phyloP scores from a whole-genome alignment of 1,284 basidiomycete species.

The Puccinia sorghi region DNA sequence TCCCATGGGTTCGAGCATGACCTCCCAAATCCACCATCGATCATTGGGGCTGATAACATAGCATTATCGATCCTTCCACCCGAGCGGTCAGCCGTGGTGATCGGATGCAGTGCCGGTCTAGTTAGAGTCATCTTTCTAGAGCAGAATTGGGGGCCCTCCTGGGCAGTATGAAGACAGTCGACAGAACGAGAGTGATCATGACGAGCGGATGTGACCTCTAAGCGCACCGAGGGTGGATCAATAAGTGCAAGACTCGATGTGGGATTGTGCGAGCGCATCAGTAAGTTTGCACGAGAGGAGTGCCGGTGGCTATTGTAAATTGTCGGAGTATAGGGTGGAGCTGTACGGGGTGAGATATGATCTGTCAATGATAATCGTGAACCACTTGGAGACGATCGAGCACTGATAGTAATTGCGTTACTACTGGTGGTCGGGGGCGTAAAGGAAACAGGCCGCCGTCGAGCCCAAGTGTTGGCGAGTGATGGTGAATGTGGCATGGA shows the following conservation, averaged over 20 bases:
- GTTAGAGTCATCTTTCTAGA: slow-evolving; percentile 28
- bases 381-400: slow-evolving; percentile 34
- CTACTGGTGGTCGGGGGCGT: slow-evolving; percentile 44
- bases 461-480: slow-evolving; percentile 38
- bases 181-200: slow-evolving; percentile 42
- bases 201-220: slow-evolving; percentile 35
- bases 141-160: slow-evolving; percentile 8
- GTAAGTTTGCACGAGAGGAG: slow-evolving; percentile 14
- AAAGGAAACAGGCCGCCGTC: slow-evolving; percentile 47
- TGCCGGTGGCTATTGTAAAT: slow-evolving; percentile 12
- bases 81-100: slow-evolving; percentile 43
- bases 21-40: slow-evolving; percentile 22
- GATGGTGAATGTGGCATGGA: slow-evolving; percentile 49
- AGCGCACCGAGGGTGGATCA: slow-evolving; percentile 27
- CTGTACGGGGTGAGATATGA: slow-evolving; percentile 13
- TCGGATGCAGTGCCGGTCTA: slow-evolving; percentile 40
- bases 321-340: slow-evolving; percentile 11
- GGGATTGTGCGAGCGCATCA: slow-evolving; percentile 17
- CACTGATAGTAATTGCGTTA: slow-evolving; percentile 34
- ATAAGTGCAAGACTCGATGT: slow-evolving; percentile 29
- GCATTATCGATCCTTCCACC: slow-evolving; percentile 16
- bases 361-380: slow-evolving; percentile 28
- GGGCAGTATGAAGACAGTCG: slow-evolving; percentile 34
- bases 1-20: slow-evolving; percentile 47
- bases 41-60: slow-evolving; percentile 47